Percentiles rank a stretch among this genome's conserved stretches.
Evolutionary conservation across 2,329 filamentous ascomycete species (phyloP).

Genomic region (Sporothrix euskadiensis): DNA sequence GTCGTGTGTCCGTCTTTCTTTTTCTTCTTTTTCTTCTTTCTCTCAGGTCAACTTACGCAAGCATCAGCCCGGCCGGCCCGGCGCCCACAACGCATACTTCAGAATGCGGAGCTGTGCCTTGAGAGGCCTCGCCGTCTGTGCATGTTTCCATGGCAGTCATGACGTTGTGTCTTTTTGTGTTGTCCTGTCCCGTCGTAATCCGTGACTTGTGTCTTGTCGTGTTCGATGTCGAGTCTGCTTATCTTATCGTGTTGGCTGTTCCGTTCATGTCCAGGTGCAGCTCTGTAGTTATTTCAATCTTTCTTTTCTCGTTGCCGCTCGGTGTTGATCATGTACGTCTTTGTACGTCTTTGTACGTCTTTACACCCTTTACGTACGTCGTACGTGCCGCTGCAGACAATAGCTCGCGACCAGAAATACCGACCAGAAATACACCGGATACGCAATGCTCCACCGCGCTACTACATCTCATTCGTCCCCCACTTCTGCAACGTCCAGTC

Average conservation of each 20-base stretch:
- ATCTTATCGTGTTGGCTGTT: neutral
- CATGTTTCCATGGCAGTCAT: neutral
- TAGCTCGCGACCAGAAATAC: neutral
- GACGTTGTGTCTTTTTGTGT: too few relatives aligned
- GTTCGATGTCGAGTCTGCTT: too few relatives aligned
- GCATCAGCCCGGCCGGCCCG: slow-evolving; percentile 45
- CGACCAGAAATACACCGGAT: neutral
- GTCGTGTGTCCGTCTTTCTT: neutral
- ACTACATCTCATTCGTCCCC: neutral
- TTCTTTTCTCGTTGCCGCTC: neutral
- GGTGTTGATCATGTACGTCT: too few relatives aligned
- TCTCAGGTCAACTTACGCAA: slow-evolving; percentile 37
- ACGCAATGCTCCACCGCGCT: neutral
- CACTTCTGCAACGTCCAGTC: neutral
- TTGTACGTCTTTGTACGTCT: too few relatives aligned
- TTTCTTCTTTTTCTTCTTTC: neutral
- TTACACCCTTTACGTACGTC: neutral
- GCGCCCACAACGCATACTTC: slow-evolving; percentile 37
- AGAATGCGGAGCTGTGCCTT: neutral
- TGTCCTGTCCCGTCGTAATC: neutral
- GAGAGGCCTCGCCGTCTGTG: neutral
- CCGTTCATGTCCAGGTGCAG: neutral
- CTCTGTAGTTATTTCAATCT: neutral
- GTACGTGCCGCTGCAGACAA: neutral
- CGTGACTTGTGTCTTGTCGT: neutral